Base-by-base conservation (phyloP, 257 asterid genomes). In the Gentiana macrophylla region DNA sequence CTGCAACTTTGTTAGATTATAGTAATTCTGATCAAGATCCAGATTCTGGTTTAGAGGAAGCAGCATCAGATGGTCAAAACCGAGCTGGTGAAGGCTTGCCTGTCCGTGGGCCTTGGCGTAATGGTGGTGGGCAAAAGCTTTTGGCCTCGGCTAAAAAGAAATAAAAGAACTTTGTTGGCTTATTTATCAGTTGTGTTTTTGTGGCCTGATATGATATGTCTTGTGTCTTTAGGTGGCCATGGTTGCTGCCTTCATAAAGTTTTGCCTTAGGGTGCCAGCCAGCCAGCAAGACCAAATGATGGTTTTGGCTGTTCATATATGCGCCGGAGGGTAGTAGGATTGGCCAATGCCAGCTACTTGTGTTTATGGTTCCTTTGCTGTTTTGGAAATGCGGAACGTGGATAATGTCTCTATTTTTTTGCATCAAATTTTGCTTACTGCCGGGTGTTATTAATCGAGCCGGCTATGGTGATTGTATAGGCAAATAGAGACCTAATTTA, bases 51-150 rank as follows among this genome's bases (percentile, higher is more conserved):
- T 46, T 10, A 52, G 65, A 62, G 32, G 82, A 67, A 36, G 56
- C 61, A 41, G 57, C 70, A 50, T 56, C 70, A 10, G 67, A 55
- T 35, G 77, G 65, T 33, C 67, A 46, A 44, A 65, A 73, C 53
- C 49, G 64, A 55, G 43, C 73, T 46, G 9, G 32, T 24, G 93
- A 64, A 63, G 74, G 79, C 51, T 50, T 79, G 64, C 80, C 94
- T n/a, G 82, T 62, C 35, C 91, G 77, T 11, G 91, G 97, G 33
- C 94, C 74, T 63, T 88, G 98, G 98, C 77, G 75, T 66, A 82
- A 75, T 49, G 84, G 90, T 37, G 97, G 98, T n/a, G 97, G 94
- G 53, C 94, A 85, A 68, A 85, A 72, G 77, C 86, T 92, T 53
- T 64, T 87, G 46, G 52, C 81, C 46, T 41, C 46, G 6, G 9